These are phyloP conservation scores for Epichloe coenophiala DNA, from an alignment of 2,329 filamentous ascomycete genomes.

Conservation along the genomic window DNA sequence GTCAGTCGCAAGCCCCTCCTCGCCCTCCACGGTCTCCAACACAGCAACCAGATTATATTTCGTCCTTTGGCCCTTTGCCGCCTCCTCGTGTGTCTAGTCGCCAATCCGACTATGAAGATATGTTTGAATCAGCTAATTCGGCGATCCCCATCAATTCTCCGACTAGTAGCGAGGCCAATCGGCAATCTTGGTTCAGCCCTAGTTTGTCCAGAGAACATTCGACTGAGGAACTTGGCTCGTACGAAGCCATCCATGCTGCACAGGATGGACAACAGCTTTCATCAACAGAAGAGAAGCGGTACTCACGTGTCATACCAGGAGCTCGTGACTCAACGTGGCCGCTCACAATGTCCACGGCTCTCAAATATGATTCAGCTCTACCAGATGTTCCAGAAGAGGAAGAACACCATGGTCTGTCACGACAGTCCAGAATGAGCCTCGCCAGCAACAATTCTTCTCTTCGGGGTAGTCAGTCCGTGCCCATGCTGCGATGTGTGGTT, in stretches of 20 bases:
- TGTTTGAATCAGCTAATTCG: slow-evolving; percentile 21
- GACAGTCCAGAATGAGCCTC: slow-evolving; percentile 29
- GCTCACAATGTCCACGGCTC: slow-evolving; percentile 12
- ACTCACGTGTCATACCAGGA: slow-evolving; percentile 28
- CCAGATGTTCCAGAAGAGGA: slow-evolving; percentile 52
- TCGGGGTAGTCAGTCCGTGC: slow-evolving; percentile 41
- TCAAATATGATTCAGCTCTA: slow-evolving; percentile 30
- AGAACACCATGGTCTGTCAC: slow-evolving; percentile 28
- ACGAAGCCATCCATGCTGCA: background rate
- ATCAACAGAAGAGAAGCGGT: slow-evolving; percentile 9
- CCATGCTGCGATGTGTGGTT: slow-evolving; percentile 34
- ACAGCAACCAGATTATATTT: slow-evolving; percentile 17
- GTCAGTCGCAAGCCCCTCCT: slow-evolving; percentile 34
- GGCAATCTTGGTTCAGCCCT: slow-evolving; percentile 28
- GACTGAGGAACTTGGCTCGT: background rate
- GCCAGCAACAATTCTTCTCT: slow-evolving; percentile 37
- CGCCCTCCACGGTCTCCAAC: slow-evolving; percentile 30
- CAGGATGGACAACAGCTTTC: background rate
- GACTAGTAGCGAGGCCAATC: slow-evolving; percentile 31
- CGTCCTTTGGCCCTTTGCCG: slow-evolving; percentile 26
- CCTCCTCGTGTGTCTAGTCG: slow-evolving; percentile 45
- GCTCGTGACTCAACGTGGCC: slow-evolving; percentile 31
- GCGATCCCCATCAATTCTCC: slow-evolving; percentile 28
- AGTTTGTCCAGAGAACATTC: slow-evolving; percentile 10
- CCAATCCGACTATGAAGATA: slow-evolving; percentile 30